Conservation (phyloP, 805 yeast species). For the Yarrowia yakushimensis region DNA sequence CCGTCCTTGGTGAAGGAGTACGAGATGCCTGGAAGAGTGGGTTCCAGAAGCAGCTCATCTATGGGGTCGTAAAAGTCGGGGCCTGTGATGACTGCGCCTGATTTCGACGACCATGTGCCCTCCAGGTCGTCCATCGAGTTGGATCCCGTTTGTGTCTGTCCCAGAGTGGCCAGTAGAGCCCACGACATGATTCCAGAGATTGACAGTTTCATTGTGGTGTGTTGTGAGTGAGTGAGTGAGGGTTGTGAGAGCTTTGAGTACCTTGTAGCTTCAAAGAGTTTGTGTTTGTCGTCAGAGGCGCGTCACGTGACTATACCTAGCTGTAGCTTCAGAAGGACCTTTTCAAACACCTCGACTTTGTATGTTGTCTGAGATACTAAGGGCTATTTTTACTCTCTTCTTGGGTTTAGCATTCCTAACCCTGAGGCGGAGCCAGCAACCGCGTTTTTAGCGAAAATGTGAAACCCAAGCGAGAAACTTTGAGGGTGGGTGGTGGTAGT, state of each 20-base stretch:
- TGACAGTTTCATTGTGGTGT: neutral
- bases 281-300: too few relatives aligned
- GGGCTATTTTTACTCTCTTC: constrained; percentile 1
- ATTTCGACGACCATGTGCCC: constrained; percentile 89
- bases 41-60: constrained; percentile 90
- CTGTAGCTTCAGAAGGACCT: too few relatives aligned
- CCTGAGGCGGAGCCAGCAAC: constrained; percentile 23
- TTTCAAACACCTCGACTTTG: too few relatives aligned
- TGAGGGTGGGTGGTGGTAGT: too few relatives aligned
- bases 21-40: constrained; percentile 91
- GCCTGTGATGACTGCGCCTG: constrained; percentile 93
- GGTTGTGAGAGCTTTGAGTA: too few relatives aligned
- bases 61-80: constrained; percentile 92
- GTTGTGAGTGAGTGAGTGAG: neutral
- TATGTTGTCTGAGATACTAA: neutral
- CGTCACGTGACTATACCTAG: neutral
- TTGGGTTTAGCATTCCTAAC: neutral
- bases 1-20: constrained; percentile 94
- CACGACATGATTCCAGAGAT: neutral
- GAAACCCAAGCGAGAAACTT: too few relatives aligned
- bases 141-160: neutral
- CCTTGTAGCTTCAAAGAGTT: too few relatives aligned
- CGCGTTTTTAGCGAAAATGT: neutral
- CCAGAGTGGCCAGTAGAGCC: neutral
- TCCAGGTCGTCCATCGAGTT: constrained; percentile 11